Evolutionary conservation across 805 yeast species (phyloP), one percentile per base, ranked within the genome.

Genomic region (Vanderwaltozyma polyspora): DNA sequence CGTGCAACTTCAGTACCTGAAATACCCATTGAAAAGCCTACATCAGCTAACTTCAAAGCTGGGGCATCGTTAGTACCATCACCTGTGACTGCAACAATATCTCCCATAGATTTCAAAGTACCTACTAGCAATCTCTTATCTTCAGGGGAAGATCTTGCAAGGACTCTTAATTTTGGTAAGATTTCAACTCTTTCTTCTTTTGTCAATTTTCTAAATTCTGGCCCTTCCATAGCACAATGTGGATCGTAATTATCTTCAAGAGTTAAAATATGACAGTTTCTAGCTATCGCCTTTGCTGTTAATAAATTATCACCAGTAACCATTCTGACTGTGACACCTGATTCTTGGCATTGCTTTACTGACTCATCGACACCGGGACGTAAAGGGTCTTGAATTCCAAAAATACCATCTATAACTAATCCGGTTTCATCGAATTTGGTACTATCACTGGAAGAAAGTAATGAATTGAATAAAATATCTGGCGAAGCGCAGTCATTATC

Each of bases 11-110:
- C 99, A 2, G 98, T 91, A 44, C 99, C 99, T 7, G 94, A 72
- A 40, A 87, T 84, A 45, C 99, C 99, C 99, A 91, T 91, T 3
- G 97, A 83, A 54, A 91, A 35, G 51, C 97, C 97, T 47, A 87
- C 87, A 61, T 87, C 95, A 3, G 97, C 96, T 46, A 87, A 68
- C 55, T 89, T 87, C 48, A 89, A 68, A 5, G 97, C 96, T n/a
- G 97, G 97, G 0, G 97, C 97, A 66, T 87, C 97, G 57, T 87
- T 87, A 11, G 89, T 95, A 62, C 97, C 97, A 61, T 87, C 97
- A 47, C 98, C 98, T n/a, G 99, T 91, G 24, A 89, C 97, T 1
- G 98, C 98, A 32, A 91, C 98, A 24, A 89, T 94, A 52, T 91
- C 96, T 17, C 93, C 94, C 52, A 76, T 67, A 25, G 68, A 65